Evolutionary conservation across 2,329 filamentous ascomycete species (phyloP).

Genomic region (Colletotrichum cuscutae): DNA sequence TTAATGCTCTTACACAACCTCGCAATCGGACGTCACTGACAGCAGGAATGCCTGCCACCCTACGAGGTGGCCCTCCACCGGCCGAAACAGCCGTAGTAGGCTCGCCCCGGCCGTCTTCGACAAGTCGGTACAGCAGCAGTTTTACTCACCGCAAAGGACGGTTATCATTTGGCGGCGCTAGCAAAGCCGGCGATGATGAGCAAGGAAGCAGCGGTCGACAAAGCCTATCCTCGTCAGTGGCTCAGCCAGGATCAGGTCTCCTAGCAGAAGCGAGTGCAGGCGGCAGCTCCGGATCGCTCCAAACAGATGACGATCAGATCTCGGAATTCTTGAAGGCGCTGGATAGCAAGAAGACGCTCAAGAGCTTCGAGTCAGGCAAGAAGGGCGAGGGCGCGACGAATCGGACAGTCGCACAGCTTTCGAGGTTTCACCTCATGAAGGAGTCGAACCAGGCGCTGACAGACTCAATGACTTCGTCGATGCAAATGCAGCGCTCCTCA

Average conservation of each 20-base stretch:
- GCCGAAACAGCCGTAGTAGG: slow-evolving; percentile 75
- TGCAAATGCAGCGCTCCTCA: slow-evolving; percentile 84
- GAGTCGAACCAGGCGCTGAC: slow-evolving; percentile 90
- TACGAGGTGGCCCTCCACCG: slow-evolving; percentile 72
- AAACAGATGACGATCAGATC: slow-evolving; percentile 90
- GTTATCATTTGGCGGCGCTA: slow-evolving; percentile 79
- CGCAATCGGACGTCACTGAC: slow-evolving; percentile 79
- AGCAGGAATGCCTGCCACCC: slow-evolving; percentile 78
- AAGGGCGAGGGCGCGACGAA: slow-evolving; percentile 77
- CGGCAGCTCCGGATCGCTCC: slow-evolving; percentile 73
- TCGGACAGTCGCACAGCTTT: slow-evolving; percentile 81
- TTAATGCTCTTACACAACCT: slow-evolving; percentile 64
- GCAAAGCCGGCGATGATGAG: slow-evolving; percentile 75
- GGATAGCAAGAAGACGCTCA: slow-evolving; percentile 87
- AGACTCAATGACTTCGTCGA: slow-evolving; percentile 92
- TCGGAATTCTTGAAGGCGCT: slow-evolving; percentile 91
- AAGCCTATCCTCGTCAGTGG: slow-evolving; percentile 75
- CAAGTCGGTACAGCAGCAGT: slow-evolving; percentile 92
- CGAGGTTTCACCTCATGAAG: slow-evolving; percentile 87
- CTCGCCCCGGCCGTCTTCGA: slow-evolving; percentile 81
- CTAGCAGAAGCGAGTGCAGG: slow-evolving; percentile 76
- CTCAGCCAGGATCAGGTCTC: slow-evolving; percentile 81
- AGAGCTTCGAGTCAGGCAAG: slow-evolving; percentile 77
- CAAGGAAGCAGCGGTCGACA: slow-evolving; percentile 84
- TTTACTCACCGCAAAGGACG: slow-evolving; percentile 87